A percentile compares a stretch with the other conserved stretches of the same genome.
These are phyloP conservation scores for Eimeria necatrix DNA, from an alignment of 169 alveolate species.

Conservation along the genomic window DNA sequence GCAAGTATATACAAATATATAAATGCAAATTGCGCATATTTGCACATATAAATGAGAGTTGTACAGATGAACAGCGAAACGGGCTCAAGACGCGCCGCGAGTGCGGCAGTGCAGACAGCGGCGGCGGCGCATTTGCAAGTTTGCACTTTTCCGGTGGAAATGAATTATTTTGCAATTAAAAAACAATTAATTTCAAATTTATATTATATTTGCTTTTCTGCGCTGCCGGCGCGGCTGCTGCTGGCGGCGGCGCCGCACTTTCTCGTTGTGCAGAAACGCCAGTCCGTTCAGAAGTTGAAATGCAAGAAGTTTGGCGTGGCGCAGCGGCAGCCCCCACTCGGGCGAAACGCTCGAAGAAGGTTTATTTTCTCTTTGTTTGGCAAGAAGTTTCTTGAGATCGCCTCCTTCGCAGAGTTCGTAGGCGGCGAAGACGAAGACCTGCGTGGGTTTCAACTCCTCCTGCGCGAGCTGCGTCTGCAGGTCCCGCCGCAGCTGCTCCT, in stretches of 20 bases:
- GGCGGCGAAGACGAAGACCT: slow-evolving; percentile 90
- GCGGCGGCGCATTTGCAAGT: too few species aligned
- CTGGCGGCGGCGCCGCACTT: slow-evolving; percentile 82
- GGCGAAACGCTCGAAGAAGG: slow-evolving; percentile 32
- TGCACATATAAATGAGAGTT: neutral
- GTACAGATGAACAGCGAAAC: too few species aligned
- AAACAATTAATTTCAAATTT: neutral
- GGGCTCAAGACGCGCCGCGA: too few species aligned
- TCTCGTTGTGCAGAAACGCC: slow-evolving; percentile 96
- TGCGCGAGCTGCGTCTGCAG: slow-evolving; percentile 46
- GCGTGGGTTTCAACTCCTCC: slow-evolving; percentile 79
- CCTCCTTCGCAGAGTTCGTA: slow-evolving; percentile 91
- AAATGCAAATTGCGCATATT: neutral
- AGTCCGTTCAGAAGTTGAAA: slow-evolving; percentile 97
- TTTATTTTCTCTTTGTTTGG: slow-evolving; percentile 78
- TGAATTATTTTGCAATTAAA: too few species aligned
- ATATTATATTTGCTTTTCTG: neutral
- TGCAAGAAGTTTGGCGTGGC: slow-evolving; percentile 92
- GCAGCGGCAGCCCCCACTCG: slow-evolving; percentile 86
- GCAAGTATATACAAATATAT: neutral
- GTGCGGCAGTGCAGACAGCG: too few species aligned
- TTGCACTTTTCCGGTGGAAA: too few species aligned
- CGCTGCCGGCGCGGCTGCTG: neutral
- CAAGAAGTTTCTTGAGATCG: slow-evolving; percentile 46
- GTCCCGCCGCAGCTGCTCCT: slow-evolving; percentile 55